phyloP scores from a whole-genome alignment of 2,329 filamentous ascomycete genomes.

The Ophiobolus disseminans region DNA sequence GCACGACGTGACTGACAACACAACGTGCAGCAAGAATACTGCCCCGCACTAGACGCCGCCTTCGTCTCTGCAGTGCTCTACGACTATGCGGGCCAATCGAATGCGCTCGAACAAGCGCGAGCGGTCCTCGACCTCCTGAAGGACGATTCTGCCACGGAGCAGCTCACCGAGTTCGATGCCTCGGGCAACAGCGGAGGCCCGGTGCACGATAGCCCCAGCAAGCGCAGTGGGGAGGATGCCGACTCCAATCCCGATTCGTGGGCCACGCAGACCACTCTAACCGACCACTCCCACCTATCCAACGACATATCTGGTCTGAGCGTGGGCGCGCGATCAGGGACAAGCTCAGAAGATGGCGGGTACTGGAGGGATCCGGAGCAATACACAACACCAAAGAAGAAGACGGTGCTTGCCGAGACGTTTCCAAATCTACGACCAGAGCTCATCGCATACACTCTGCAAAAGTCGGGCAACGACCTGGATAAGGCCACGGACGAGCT shows the following conservation, averaged over 20 bases:
- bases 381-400: constrained; percentile 67
- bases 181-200: constrained; percentile 68
- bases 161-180: constrained; percentile 78
- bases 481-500: constrained; percentile 78
- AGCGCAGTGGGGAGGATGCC: constrained; percentile 28
- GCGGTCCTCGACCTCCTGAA: constrained; percentile 71
- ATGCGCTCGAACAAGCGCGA: constrained; percentile 61
- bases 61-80: constrained; percentile 76
- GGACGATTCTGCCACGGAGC: constrained; percentile 68
- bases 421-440: constrained; percentile 73
- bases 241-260: constrained; percentile 49
- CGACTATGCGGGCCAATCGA: constrained; percentile 71
- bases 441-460: constrained; percentile 71
- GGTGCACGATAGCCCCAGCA: constrained; percentile 22
- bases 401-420: constrained; percentile 68
- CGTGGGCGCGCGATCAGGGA: constrained; percentile 24
- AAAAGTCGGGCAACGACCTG: constrained; percentile 71
- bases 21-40: constrained; percentile 68
- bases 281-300: constrained; percentile 59
- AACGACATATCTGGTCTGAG: constrained; percentile 54
- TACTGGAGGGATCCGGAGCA: constrained; percentile 48
- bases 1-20: constrained; percentile 19
- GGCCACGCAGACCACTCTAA: constrained; percentile 54
- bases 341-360: constrained; percentile 33
- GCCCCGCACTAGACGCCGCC: constrained; percentile 76